Evolutionary conservation across 2,329 filamentous ascomycete genomes (phyloP), one percentile per base, ranked within the genome.

Genomic region (Phialophora expanda): DNA sequence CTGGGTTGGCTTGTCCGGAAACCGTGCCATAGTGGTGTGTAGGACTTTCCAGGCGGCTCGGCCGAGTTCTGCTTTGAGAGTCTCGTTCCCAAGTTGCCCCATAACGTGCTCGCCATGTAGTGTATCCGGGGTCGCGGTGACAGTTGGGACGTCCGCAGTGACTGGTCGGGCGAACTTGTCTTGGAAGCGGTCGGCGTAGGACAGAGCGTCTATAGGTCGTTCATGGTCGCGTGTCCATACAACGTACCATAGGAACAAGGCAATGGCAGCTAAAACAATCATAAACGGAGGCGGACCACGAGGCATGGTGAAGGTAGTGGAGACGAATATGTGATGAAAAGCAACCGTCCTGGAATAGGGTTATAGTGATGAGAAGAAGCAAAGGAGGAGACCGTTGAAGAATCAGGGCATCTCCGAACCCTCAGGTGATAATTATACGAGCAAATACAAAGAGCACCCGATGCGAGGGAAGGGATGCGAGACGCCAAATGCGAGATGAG

Each of bases 21-120:
- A 89, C 69, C 86, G 83, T 61, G 86, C 86, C 80, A 89, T 87
- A 66, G 87, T 87, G 20, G 87, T 89, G 75, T 89, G 87, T 69
- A 89, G 82, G 69, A 88, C 82, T 73, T 88, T 87, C 87, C 87
- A 89, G 41, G 86, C 84, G 64, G 87, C 85, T 67, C 87, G 83
- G 67, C 87, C 87, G 30, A 89, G 80, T 76, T 89, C 87, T 66
- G 85, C 87, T 76, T 83, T 83, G 14, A 78, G 76, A 4, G 82
- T 84, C 67, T 79, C 81, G 69, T 84, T 84, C 22, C 78, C 81
- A 55, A 83, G 72, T 59, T 78, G 79, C 14, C 79, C 77, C 79
- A 81, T 82, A 51, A 83, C 78, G 28, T 79, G 76, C 28, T 74
- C 76, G 26, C 82, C 81, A 64, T 79, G 78, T 46, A 80, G 71